Percentiles rank a stretch among this genome's conserved stretches.
Conservation (phyloP, 148 eudicot genomes). For the Camellia sinensis region DNA sequence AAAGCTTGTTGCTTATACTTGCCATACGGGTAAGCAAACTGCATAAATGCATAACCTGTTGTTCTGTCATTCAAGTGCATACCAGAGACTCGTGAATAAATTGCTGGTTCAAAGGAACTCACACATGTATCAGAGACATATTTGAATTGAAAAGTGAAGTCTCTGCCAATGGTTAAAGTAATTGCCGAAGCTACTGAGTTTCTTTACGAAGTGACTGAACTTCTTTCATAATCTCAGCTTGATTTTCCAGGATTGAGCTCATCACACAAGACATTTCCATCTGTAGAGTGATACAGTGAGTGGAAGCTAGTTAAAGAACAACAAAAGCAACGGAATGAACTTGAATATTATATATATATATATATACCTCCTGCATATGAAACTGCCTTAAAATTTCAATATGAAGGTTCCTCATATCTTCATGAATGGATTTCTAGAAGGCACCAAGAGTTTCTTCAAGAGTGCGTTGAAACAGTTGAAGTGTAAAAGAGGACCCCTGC, state of each 20-base stretch:
- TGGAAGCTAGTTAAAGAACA: not conserved
- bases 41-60: too few relatives aligned
- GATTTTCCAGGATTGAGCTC: conserved; percentile 67
- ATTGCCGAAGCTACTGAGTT: conserved; percentile 69
- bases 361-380: conserved; percentile 92
- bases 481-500: conserved; percentile 80
- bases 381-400: conserved; percentile 88
- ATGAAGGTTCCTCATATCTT: conserved; percentile 92
- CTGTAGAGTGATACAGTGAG: conserved; percentile 33
- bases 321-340: not conserved
- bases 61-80: too few relatives aligned
- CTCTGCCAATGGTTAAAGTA: conserved; percentile 40
- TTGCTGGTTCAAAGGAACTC: too few relatives aligned
- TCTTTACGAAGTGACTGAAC: conserved; percentile 63
- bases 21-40: too few relatives aligned
- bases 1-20: too few relatives aligned
- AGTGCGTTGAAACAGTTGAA: conserved; percentile 84
- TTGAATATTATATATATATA: not conserved
- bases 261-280: conserved; percentile 62
- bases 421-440: conserved; percentile 85
- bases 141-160: too few relatives aligned
- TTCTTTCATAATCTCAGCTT: conserved; percentile 74
- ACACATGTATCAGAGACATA: too few relatives aligned
- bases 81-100: too few relatives aligned
- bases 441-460: conserved; percentile 93